Conservation (phyloP, 2,329 filamentous ascomycete genomes). For the Sporothrix schenckii region DNA sequence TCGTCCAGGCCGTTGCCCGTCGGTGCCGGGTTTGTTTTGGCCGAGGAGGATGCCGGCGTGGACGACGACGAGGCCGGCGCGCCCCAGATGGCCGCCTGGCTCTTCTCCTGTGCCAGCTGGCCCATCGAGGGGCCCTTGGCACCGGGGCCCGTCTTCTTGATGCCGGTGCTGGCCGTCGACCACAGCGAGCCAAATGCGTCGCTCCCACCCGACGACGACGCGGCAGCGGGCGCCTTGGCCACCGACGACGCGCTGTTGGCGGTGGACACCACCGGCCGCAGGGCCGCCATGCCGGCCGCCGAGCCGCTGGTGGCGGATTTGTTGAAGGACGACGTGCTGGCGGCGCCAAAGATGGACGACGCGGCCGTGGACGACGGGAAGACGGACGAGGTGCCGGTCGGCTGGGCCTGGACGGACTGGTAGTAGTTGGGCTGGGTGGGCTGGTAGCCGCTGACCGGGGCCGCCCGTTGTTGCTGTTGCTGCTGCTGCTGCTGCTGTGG, state of each 20-base stretch:
- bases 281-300: conserved; percentile 39
- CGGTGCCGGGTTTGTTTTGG: conserved; percentile 40
- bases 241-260: conserved; percentile 1
- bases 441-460: conserved; percentile 62
- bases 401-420: conserved; percentile 67
- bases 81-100: conserved; percentile 91
- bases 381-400: conserved; percentile 33
- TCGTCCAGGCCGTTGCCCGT: conserved; percentile 51
- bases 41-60: conserved; percentile 35
- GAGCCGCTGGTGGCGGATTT: conserved; percentile 25
- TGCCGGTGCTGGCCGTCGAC: conserved; percentile 70
- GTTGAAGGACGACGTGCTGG: conserved; percentile 37
- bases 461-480: conserved; percentile 54
- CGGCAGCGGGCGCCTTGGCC: conserved; percentile 39
- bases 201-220: conserved; percentile 62
- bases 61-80: conserved; percentile 55
- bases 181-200: conserved; percentile 92
- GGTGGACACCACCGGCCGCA: conserved; percentile 34
- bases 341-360: conserved; percentile 36
- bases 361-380: conserved; percentile 31
- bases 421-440: conserved; percentile 90
- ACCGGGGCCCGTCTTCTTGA: conserved; percentile 70
- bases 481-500: conserved; percentile 46
- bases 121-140: conserved; percentile 79
- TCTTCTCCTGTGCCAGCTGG: conserved; percentile 97